phyloP scores from a whole-genome alignment of 495 filamentous ascomycete genomes.

The Aspergillus affinis region DNA sequence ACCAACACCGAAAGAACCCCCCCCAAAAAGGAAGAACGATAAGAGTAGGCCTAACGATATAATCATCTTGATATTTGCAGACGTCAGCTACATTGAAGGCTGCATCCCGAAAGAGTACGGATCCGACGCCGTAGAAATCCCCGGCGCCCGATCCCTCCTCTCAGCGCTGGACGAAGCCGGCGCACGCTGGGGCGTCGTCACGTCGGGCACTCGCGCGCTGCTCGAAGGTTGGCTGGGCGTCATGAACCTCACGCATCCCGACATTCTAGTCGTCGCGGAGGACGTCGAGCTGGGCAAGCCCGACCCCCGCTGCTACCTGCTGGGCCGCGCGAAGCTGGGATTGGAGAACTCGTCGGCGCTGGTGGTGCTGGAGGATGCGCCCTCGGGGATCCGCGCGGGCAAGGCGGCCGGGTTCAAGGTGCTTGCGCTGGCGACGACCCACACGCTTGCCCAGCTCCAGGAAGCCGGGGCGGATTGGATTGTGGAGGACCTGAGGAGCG shows the following conservation, averaged over 20 bases:
- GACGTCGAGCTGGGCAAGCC: constrained; percentile 87
- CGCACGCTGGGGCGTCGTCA: constrained; percentile 88
- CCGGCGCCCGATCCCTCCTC: constrained; percentile 62
- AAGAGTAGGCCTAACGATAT: constrained; percentile 6
- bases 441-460: constrained; percentile 67
- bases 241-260: constrained; percentile 69
- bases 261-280: constrained; percentile 79
- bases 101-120: constrained; percentile 75
- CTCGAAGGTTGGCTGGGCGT: constrained; percentile 84
- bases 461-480: constrained; percentile 85
- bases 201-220: constrained; percentile 79
- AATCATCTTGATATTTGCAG: constrained; percentile 40
- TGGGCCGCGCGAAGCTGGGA: constrained; percentile 65
- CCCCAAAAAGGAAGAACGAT: not conserved
- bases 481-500: constrained; percentile 72
- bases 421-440: constrained; percentile 82
- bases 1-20: too few species aligned
- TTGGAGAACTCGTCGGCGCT: constrained; percentile 54
- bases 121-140: constrained; percentile 77
- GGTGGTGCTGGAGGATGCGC: constrained; percentile 88
- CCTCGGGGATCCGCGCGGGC: constrained; percentile 85
- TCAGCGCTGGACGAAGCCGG: constrained; percentile 52
- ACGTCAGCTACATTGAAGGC: constrained; percentile 76
- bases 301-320: constrained; percentile 73
- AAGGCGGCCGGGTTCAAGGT: constrained; percentile 90